Conservation (phyloP, 176 grass and related monocot genomes). For the Phoenix dactylifera region DNA sequence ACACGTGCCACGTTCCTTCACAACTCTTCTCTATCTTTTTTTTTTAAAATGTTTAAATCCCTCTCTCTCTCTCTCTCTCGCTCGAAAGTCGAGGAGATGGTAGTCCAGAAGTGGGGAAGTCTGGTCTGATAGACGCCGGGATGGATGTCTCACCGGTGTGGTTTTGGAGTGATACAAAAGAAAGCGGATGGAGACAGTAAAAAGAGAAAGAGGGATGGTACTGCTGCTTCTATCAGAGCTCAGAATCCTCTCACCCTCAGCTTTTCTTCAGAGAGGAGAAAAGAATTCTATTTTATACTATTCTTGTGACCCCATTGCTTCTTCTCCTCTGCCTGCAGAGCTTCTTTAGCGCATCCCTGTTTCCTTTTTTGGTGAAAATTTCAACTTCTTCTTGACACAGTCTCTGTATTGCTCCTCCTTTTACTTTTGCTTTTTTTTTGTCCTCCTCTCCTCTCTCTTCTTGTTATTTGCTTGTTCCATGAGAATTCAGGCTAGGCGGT, state of each 20-base stretch:
- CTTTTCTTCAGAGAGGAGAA: constrained; percentile 23
- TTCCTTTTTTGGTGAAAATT: constrained; percentile 48
- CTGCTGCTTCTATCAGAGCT: constrained; percentile 18
- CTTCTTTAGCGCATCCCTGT: constrained; percentile 16
- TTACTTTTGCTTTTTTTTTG: constrained; percentile 33
- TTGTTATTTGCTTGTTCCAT: constrained; percentile 24
- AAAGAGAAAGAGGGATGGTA: constrained; percentile 18
- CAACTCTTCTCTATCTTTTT: not conserved
- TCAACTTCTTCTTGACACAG: constrained; percentile 7
- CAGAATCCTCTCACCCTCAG: constrained; percentile 25
- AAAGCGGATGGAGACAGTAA: not conserved
- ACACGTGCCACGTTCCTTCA: constrained; percentile 43
- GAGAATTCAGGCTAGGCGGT: constrained; percentile 11
- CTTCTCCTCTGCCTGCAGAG: constrained; percentile 22
- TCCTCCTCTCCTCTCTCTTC: constrained; percentile 48
- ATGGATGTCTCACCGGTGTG: not conserved
- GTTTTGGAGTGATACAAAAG: not conserved
- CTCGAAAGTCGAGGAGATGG: not conserved
- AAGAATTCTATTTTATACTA: constrained; percentile 9
- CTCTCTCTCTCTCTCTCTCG: not conserved
- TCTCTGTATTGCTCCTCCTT: constrained; percentile 11
- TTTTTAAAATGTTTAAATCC: not conserved
- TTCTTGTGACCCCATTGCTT: not conserved
- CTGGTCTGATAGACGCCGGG: not conserved
- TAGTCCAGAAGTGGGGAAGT: not conserved